phyloP scores from a whole-genome alignment of 2,329 filamentous ascomycete genomes.

The Fusarium chlamydosporum region DNA sequence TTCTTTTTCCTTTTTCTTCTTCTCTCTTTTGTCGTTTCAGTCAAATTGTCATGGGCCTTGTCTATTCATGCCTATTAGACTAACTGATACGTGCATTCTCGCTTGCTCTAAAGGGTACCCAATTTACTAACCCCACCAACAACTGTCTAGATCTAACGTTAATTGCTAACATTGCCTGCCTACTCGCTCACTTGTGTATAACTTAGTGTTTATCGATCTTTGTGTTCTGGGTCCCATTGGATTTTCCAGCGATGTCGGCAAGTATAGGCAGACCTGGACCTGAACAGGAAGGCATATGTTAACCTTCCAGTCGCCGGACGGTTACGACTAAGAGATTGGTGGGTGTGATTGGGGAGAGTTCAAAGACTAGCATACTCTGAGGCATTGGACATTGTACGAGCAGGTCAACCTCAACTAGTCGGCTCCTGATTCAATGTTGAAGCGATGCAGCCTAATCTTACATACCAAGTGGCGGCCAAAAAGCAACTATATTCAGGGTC shows the following conservation, averaged over 20 bases:
- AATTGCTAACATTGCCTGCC: neutral
- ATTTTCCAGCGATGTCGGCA: conserved; percentile 11
- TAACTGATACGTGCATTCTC: conserved; percentile 6
- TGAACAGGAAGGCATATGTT: conserved; percentile 14
- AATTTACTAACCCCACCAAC: neutral
- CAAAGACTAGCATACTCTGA: conserved; percentile 17
- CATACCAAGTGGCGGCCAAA: conserved; percentile 22
- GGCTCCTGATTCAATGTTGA: neutral
- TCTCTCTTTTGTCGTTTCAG: neutral
- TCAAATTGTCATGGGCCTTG: conserved; percentile 1
- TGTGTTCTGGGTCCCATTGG: neutral
- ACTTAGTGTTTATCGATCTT: neutral
- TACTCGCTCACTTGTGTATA: neutral
- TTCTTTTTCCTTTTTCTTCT: conserved; percentile 13
- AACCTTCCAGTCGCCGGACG: neutral
- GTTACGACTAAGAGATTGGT: conserved; percentile 9
- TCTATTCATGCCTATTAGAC: neutral
- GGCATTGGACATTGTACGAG: conserved; percentile 23
- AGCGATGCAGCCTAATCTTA: conserved; percentile 28
- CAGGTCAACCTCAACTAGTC: conserved; percentile 2
- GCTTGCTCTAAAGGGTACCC: neutral
- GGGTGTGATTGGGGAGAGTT: conserved; percentile 25
- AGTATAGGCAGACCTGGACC: conserved; percentile 35
- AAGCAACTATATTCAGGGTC: conserved; percentile 34
- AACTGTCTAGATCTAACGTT: neutral